Evolutionary conservation across 2,329 filamentous ascomycete genomes (phyloP).

Genomic region (Penicillium sp.): DNA sequence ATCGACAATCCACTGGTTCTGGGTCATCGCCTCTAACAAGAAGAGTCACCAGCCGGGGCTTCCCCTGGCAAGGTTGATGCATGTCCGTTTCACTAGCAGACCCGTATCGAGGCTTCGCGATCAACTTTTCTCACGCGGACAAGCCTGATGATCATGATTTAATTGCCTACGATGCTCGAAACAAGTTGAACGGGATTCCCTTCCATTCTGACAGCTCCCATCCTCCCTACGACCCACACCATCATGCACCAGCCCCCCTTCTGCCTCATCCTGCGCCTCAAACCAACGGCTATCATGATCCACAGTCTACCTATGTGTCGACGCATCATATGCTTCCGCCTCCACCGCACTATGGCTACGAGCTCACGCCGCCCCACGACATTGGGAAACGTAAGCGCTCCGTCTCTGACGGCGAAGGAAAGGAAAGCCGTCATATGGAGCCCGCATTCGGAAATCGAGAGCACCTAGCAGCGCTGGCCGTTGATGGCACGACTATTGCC

Average conservation of each 20-base stretch:
- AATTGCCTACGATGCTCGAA: conserved; percentile 60
- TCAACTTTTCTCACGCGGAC: conserved; percentile 66
- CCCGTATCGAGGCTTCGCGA: conserved; percentile 76
- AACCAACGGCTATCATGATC: conserved; percentile 33
- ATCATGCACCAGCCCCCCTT: conserved; percentile 42
- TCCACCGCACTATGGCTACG: conserved; percentile 40
- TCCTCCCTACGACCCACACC: conserved; percentile 42
- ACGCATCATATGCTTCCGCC: conserved; percentile 39
- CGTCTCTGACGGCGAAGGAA: conserved; percentile 31
- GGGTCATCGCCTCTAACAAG: conserved; percentile 11
- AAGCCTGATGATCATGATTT: conserved; percentile 66
- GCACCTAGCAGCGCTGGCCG: conserved; percentile 35
- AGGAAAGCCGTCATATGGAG: conserved; percentile 25
- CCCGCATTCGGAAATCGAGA: conserved; percentile 30
- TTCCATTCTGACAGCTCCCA: conserved; percentile 37
- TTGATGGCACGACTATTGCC: conserved; percentile 32
- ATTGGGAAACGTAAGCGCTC: conserved; percentile 39
- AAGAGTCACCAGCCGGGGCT: conserved; percentile 59
- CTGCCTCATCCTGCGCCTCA: conserved; percentile 36
- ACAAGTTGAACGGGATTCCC: conserved; percentile 34
- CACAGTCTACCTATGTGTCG: conserved; percentile 35
- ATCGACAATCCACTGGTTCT: neutral
- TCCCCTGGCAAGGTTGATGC: conserved; percentile 77
- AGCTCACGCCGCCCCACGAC: conserved; percentile 34
- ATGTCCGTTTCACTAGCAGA: conserved; percentile 71